These are phyloP conservation scores for Zostera marina DNA, from an alignment of 116 monocot species.

Conservation along the genomic window DNA sequence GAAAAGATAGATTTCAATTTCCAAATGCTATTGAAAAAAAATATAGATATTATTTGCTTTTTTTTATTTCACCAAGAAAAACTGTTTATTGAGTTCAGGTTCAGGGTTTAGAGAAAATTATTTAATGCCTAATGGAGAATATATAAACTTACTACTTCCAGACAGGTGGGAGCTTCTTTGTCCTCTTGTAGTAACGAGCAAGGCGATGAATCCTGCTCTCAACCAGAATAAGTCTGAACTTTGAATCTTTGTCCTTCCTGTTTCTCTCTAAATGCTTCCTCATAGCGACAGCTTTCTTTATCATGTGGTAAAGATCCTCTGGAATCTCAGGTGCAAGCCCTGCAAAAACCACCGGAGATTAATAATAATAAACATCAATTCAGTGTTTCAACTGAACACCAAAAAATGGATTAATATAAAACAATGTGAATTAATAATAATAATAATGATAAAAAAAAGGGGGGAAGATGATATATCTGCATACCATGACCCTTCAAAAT, in stretches of 20 bases:
- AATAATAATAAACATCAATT: not conserved
- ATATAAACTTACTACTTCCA: constrained; percentile 9
- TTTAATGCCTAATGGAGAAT: no score
- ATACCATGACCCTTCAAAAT: constrained; percentile 49
- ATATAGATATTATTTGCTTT: no score
- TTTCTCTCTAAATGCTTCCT: constrained; percentile 81
- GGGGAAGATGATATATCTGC: no score
- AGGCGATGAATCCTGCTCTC: constrained; percentile 83
- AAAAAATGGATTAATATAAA: not conserved
- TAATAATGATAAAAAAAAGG: not conserved
- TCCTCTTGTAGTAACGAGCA: constrained; percentile 82
- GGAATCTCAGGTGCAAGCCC: constrained; percentile 70
- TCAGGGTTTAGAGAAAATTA: not conserved
- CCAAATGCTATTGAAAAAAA: no score
- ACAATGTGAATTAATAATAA: not conserved
- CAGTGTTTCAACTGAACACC: no score
- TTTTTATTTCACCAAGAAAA: no score
- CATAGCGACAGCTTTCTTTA: constrained; percentile 74
- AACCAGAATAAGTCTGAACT: constrained; percentile 70
- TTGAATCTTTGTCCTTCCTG: constrained; percentile 83
- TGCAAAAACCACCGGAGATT: constrained; percentile 1
- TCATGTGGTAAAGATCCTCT: constrained; percentile 70
- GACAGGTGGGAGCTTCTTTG: constrained; percentile 63
- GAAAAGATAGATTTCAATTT: not conserved
- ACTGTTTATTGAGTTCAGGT: no score